These are phyloP conservation scores for Aspergillus cavernicola DNA, from an alignment of 495 filamentous ascomycete genomes.

Conservation along the genomic window DNA sequence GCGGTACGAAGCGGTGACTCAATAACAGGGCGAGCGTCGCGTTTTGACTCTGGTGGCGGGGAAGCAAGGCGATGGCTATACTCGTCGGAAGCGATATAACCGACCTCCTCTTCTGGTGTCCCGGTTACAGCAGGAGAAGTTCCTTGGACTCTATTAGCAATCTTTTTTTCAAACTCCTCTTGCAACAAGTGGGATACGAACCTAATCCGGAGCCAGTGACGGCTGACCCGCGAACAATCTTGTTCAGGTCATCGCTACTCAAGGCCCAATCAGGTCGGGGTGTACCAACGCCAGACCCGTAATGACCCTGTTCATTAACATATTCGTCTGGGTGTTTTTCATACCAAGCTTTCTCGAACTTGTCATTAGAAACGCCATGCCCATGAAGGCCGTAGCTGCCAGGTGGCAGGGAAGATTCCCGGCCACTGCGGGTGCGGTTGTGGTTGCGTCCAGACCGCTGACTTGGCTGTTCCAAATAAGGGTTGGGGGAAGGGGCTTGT, in stretches of 20 bases:
- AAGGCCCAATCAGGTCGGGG: conserved; percentile 76
- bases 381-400: conserved; percentile 86
- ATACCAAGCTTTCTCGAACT: conserved; percentile 84
- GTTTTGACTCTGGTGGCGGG: conserved; percentile 51
- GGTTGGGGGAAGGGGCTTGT: conserved; percentile 86
- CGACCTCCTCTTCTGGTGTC: conserved; percentile 75
- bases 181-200: conserved; percentile 24
- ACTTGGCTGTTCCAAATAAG: conserved; percentile 45
- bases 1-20: conserved; percentile 58
- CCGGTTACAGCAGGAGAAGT: conserved; percentile 49
- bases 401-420: conserved; percentile 59
- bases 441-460: conserved; percentile 64
- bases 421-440: conserved; percentile 58
- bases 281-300: conserved; percentile 59
- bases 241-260: conserved; percentile 89
- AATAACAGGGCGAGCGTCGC: conserved; percentile 40
- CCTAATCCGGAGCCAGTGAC: conserved; percentile 62
- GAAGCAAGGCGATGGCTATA: conserved; percentile 67
- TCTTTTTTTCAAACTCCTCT: not conserved
- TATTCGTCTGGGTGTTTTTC: conserved; percentile 81
- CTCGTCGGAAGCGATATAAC: conserved; percentile 76
- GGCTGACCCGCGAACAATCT: conserved; percentile 73
- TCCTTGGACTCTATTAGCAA: conserved; percentile 33
- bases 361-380: conserved; percentile 66
- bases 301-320: conserved; percentile 65